Percentiles rank a stretch among this genome's conserved stretches.
These are phyloP conservation scores for Lasiodiplodia hormozganensis DNA, from an alignment of 2,329 filamentous ascomycete species.

Conservation along the genomic window DNA sequence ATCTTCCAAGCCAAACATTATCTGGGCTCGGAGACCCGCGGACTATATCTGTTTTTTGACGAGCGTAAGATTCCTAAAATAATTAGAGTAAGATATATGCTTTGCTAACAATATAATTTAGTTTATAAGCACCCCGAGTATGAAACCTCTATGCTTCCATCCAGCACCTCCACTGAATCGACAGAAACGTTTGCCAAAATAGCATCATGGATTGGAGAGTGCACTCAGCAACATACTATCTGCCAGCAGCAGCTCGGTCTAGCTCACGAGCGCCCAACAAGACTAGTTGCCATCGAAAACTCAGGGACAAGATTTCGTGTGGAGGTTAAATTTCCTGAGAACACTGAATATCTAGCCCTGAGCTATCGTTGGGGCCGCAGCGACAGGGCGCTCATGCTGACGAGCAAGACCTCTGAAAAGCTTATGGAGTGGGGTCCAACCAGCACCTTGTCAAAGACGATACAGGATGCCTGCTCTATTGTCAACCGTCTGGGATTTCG, in stretches of 20 bases:
- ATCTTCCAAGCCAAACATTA: too few species aligned
- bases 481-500: not conserved
- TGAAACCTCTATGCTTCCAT: not conserved
- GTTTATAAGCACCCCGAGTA: too few species aligned
- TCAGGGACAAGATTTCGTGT: not conserved
- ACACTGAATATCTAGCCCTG: not conserved
- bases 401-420: not conserved
- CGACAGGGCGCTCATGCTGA: not conserved
- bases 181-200: not conserved
- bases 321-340: not conserved
- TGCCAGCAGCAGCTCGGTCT: not conserved
- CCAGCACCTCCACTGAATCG: not conserved
- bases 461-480: not conserved
- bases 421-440: not conserved
- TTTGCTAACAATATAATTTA: not conserved
- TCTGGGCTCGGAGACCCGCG: too few species aligned
- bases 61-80: too few species aligned
- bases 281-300: not conserved
- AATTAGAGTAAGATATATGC: too few species aligned
- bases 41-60: too few species aligned
- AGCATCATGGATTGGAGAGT: not conserved
- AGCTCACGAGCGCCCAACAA: not conserved
- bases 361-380: slow-evolving; percentile 1
- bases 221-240: not conserved
- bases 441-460: not conserved